Conservation (phyloP, 352 stramenopile species). For the Pythium volutum region DNA sequence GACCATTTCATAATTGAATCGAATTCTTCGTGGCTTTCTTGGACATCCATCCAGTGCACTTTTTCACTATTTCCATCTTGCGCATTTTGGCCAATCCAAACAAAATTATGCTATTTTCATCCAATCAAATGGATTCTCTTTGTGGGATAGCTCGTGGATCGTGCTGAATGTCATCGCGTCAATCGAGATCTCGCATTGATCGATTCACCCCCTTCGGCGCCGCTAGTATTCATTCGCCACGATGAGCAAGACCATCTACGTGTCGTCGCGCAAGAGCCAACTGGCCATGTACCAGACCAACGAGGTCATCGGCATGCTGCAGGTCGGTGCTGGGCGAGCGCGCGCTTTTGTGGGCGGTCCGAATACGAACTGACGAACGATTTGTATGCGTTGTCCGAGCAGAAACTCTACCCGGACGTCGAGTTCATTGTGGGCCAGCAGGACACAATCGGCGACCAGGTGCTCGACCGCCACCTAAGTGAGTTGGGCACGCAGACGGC, state of each 20-base stretch:
- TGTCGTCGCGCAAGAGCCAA: slow-evolving; percentile 86
- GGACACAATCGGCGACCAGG: slow-evolving; percentile 80
- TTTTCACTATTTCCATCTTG: slow-evolving; percentile 16
- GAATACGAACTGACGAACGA: not conserved
- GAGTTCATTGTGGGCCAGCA: slow-evolving; percentile 76
- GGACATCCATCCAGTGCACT: not conserved
- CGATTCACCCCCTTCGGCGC: not conserved
- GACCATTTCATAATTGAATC: not conserved
- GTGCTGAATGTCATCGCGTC: too few species aligned
- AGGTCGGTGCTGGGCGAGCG: slow-evolving; percentile 25
- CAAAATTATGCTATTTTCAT: too few species aligned
- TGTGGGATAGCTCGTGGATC: not conserved
- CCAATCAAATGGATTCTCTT: not conserved
- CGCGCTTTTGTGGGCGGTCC: not conserved
- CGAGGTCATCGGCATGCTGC: slow-evolving; percentile 78
- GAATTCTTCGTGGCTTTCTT: not conserved
- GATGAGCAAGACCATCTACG: slow-evolving; percentile 62
- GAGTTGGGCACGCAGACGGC: slow-evolving; percentile 64
- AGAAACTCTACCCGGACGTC: slow-evolving; percentile 56
- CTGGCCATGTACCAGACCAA: slow-evolving; percentile 87
- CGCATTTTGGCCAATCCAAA: not conserved
- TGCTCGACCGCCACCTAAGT: slow-evolving; percentile 74
- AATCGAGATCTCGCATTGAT: not conserved
- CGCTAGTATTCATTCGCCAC: not conserved
- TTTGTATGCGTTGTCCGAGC: not conserved